Evolutionary conservation across 2,329 filamentous ascomycete species (phyloP), one percentile per base, ranked within the genome.

Genomic region (Didymella sp.): DNA sequence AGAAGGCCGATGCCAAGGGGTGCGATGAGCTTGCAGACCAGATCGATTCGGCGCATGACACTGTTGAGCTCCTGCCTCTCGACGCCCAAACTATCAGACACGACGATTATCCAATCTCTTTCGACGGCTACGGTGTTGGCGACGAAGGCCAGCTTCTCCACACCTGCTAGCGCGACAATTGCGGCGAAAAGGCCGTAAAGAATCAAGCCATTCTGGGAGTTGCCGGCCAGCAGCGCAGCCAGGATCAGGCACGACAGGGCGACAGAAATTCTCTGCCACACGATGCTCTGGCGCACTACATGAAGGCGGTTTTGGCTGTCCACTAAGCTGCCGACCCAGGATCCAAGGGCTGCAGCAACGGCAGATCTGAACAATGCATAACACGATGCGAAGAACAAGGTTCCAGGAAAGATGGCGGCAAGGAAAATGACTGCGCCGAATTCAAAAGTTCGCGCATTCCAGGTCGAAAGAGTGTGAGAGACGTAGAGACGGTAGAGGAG

Each of bases 101-200:
- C 77, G 0, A 85, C 80, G 4, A 85, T 78, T 35, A 85, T 81
- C 89, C 89, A 91, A 64, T 92, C 89, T 66, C 86, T 79, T 71
- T 92, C 89, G 0, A 92, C 82, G 0, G 89, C 80, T 0, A 92
- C 84, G 0, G 85, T 79, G 69, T 91, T 92, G 71, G 86, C 81
- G 6, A 87, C 80, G 1, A 86, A 81, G 13, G 80, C 81, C 8
- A 91, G 73, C 70, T 92, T 92, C 74, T 92, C 90, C 1, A 88
- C 67, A 53, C 88, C 89, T 0, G 87, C 87, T 41, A 91, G 75
- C 0, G 84, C 17, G 0, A 83, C 79, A n/a, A 78, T 69, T 2
- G 69, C 27, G 2, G 64, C 62, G 27, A 76, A 76, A 13, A 66
- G 54, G 3, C 24, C 52, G 35, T 56, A 80, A 70, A 55, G 75